A percentile compares a stretch with the other conserved stretches of the same genome.
Evolutionary conservation across 2,329 filamentous ascomycete species (phyloP).

Genomic region (Xylaria hypoxylon): DNA sequence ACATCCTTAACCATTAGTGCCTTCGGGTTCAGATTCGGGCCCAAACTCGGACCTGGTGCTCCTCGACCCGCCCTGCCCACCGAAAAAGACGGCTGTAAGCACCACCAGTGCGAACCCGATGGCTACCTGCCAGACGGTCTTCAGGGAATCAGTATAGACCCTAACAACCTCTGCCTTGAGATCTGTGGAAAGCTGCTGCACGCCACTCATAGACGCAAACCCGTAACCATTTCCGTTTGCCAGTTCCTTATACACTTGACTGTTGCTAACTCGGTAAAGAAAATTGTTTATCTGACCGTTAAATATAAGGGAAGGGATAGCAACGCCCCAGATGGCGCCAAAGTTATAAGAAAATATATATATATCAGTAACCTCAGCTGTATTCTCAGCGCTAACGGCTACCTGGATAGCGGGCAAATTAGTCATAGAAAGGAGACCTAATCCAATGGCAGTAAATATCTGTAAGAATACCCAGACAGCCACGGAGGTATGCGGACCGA

Average conservation of each 20-base stretch:
- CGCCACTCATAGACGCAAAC: background rate
- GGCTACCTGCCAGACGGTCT: conserved; percentile 1
- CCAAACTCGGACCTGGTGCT: background rate
- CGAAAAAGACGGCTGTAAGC: background rate
- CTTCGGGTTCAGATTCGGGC: too few species aligned
- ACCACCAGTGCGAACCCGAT: background rate
- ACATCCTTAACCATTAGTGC: too few species aligned
- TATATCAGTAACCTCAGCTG: conserved; percentile 48
- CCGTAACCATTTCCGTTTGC: conserved; percentile 5
- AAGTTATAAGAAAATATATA: conserved; percentile 55
- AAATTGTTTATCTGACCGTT: conserved; percentile 26
- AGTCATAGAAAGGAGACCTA: conserved; percentile 53
- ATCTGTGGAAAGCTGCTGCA: background rate
- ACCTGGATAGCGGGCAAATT: conserved; percentile 55
- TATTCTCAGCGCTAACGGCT: conserved; percentile 45
- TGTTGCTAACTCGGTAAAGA: background rate
- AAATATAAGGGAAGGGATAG: conserved; percentile 54
- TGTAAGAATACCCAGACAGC: conserved; percentile 54
- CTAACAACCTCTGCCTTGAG: background rate
- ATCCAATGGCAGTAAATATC: conserved; percentile 51
- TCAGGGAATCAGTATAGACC: conserved; percentile 1
- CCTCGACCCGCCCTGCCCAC: background rate
- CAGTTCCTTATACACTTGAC: background rate
- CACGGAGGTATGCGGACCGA: conserved; percentile 48
- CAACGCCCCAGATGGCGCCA: conserved; percentile 56